These are phyloP conservation scores for Chiua virens DNA, from an alignment of 768 basidiomycete genomes.

Conservation along the genomic window DNA sequence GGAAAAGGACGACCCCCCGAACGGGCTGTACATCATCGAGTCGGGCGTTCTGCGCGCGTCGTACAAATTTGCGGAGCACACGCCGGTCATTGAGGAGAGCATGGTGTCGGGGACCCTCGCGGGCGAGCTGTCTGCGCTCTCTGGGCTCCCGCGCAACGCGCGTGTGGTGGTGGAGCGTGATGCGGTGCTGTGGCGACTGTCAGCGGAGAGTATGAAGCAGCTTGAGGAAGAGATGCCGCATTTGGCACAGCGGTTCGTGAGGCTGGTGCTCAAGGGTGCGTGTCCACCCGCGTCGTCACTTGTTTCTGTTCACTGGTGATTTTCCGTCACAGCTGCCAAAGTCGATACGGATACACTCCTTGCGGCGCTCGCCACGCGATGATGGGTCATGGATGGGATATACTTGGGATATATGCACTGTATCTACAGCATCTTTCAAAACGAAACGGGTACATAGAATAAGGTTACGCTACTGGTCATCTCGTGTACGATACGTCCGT, in stretches of 20 bases:
- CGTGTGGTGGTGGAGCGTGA: conserved; percentile 80
- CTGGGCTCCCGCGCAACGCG: conserved; percentile 78
- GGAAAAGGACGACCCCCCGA: conserved; percentile 71
- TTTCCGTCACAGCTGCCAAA: conserved; percentile 51
- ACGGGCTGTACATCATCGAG: conserved; percentile 89
- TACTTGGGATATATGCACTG: conserved; percentile 1
- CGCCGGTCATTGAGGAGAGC: conserved; percentile 73
- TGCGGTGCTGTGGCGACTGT: conserved; percentile 81
- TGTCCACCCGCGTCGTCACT: not conserved
- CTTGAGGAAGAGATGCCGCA: conserved; percentile 70
- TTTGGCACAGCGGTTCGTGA: conserved; percentile 62
- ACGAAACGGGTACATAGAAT: no score
- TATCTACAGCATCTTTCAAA: conserved; percentile 3
- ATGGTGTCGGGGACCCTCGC: conserved; percentile 94
- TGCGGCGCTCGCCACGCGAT: conserved; percentile 51
- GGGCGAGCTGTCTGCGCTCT: conserved; percentile 85
- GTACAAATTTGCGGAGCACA: conserved; percentile 74
- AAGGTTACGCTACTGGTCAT: not conserved
- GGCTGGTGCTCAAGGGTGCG: conserved; percentile 73
- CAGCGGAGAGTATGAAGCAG: conserved; percentile 50
- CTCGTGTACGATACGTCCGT: not conserved
- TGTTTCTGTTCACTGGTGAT: no score
- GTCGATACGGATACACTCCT: conserved; percentile 62
- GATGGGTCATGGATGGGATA: not conserved
- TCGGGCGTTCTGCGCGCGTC: conserved; percentile 81